Evolutionary conservation across 2,329 filamentous ascomycete species (phyloP).

Genomic region (Drechslerella stenobrocha): DNA sequence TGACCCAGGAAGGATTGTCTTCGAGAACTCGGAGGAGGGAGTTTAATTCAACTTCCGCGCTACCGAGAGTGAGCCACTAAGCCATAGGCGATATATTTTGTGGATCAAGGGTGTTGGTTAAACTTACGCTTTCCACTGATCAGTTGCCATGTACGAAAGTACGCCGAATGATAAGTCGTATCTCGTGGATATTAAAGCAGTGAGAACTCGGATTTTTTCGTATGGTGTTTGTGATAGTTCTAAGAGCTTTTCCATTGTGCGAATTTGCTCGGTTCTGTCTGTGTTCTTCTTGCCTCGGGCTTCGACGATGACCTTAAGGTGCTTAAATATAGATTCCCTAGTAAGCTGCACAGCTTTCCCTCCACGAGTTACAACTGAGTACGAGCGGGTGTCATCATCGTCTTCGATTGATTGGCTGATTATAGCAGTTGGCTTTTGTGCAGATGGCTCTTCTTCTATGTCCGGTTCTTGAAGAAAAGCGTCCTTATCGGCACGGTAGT

Average conservation of each 20-base stretch:
- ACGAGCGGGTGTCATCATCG: constrained; percentile 77
- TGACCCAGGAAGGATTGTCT: constrained; percentile 75
- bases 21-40: constrained; percentile 78
- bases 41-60: constrained; percentile 80
- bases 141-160: constrained; percentile 82
- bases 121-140: constrained; percentile 83
- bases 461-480: constrained; percentile 83
- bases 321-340: constrained; percentile 96
- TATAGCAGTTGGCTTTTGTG: constrained; percentile 55
- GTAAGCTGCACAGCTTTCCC: constrained; percentile 90
- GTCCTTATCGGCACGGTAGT: constrained; percentile 82
- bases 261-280: constrained; percentile 90
- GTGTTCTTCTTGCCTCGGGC: constrained; percentile 99
- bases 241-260: constrained; percentile 91
- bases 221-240: constrained; percentile 90
- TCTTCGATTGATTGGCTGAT: constrained; percentile 58
- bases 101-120: neutral
- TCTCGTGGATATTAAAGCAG: constrained; percentile 87
- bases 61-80: constrained; percentile 46
- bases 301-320: constrained; percentile 88
- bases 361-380: constrained; percentile 83
- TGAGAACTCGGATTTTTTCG: constrained; percentile 86
- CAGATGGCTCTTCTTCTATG: constrained; percentile 66
- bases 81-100: neutral
- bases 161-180: constrained; percentile 86